A percentile compares a stretch with the other conserved stretches of the same genome.
Evolutionary conservation across 75 land plant species (phyloP).

Genomic region (Larix kaempferi): DNA sequence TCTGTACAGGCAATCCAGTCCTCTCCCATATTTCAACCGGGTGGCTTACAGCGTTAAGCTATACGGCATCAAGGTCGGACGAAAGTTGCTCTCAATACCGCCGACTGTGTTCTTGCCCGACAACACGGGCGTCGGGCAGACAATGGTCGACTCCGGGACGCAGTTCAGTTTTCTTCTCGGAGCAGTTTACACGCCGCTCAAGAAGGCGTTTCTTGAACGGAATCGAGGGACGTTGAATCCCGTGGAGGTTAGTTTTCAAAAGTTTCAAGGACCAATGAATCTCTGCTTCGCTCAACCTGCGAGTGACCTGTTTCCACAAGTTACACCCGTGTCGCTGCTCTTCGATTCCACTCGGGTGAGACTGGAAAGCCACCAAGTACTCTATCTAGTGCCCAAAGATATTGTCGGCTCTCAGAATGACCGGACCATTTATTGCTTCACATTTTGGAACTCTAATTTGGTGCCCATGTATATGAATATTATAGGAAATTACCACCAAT

Average conservation of each 20-base stretch:
- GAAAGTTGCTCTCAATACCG: conserved; percentile 33
- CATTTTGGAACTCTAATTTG: too few species aligned
- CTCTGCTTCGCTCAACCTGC: conserved; percentile 33
- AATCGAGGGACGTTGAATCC: conserved; percentile 8
- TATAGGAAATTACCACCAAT: conserved; percentile 90
- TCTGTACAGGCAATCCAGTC: conserved; percentile 15
- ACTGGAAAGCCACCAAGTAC: too few species aligned
- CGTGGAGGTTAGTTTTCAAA: conserved; percentile 16
- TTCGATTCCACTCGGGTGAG: too few species aligned
- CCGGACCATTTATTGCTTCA: too few species aligned
- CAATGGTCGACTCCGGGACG: conserved; percentile 91
- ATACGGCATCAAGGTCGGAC: conserved; percentile 55
- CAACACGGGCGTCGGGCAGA: conserved; percentile 63
- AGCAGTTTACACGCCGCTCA: conserved; percentile 41
- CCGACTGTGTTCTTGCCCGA: conserved; percentile 51
- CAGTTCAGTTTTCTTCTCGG: conserved; percentile 63
- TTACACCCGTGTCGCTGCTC: too few species aligned
- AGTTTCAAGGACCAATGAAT: conserved; percentile 55
- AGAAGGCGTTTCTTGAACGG: conserved; percentile 31
- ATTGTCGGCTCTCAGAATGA: conserved; percentile 17
- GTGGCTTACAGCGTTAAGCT: too few species aligned
- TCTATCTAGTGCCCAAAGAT: conserved; percentile 36
- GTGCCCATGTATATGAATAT: conserved; percentile 51
- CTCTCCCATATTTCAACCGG: conserved; percentile 69
- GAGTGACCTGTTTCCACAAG: conserved; percentile 4